A percentile compares a stretch with the other conserved stretches of the same genome.
Evolutionary conservation across 2,329 filamentous ascomycete genomes (phyloP).

Genomic region (Alternaria postmessia): DNA sequence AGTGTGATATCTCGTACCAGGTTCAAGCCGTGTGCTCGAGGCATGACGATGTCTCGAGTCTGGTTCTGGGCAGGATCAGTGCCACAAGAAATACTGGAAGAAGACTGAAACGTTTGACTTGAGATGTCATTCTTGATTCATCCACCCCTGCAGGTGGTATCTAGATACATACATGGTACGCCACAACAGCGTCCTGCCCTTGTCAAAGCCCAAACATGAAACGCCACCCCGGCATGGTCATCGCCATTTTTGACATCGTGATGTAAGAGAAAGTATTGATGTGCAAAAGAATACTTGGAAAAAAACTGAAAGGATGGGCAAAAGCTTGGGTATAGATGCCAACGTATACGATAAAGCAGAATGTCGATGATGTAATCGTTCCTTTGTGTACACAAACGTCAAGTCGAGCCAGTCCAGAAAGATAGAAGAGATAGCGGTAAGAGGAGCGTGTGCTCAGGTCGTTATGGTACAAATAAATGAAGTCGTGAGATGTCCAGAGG

Average conservation of each 20-base stretch:
- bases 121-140: conserved; percentile 34
- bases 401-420: conserved; percentile 16
- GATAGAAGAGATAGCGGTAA: conserved; percentile 22
- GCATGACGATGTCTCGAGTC: conserved; percentile 12
- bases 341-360: conserved; percentile 10
- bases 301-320: conserved; percentile 7
- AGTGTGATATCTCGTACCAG: conserved; percentile 1
- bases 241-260: conserved; percentile 20
- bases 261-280: conserved; percentile 24
- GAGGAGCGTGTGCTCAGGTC: conserved; percentile 33
- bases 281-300: conserved; percentile 18
- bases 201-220: conserved; percentile 34
- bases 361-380: conserved; percentile 12
- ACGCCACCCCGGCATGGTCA: conserved; percentile 28
- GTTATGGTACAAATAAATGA: conserved; percentile 35
- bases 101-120: conserved; percentile 12
- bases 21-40: conserved; percentile 4
- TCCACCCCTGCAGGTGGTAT: conserved; percentile 30
- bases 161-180: conserved; percentile 36
- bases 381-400: conserved; percentile 18
- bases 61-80: conserved; percentile 6
- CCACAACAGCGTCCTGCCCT: conserved; percentile 29
- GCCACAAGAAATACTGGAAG: conserved; percentile 22
- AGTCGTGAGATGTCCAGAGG: conserved; percentile 22
- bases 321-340: conserved; percentile 16